Base-by-base conservation (phyloP, 805 yeast genomes). In the Starmera amethionina region DNA sequence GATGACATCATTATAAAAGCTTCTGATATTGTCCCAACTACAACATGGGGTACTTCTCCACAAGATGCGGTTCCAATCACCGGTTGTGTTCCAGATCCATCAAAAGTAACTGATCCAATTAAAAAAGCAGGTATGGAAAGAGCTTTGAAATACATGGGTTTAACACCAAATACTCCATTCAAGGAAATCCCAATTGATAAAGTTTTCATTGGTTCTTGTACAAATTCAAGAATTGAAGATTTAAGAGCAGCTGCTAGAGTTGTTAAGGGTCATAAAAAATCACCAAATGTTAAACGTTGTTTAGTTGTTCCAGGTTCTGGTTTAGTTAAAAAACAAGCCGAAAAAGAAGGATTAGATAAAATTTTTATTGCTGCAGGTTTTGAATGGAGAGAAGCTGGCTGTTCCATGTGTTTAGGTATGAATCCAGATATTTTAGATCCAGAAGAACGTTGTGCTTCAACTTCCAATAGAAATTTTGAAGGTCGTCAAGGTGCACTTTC, bases 361-460 rank as follows among this genome's bases (percentile, higher is more conserved):
- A 75, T 93, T 43, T 93, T 93, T 57, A 77, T 70, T 55, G 86
- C 78, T 38, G 97, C 98, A 39, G 97, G 96, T 16, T 93, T 93
- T 59, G 90, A 85, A 53, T 93, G 98, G 98, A 82, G 98, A 71
- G 98, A 93, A 69, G 97, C 98, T 49, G 98, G 98, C 46, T 93
- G 98, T 68, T 90, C 97, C 34, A 93, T 93, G 98, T 93, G 98
- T 70, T 75, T 93, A 40, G 98, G 98, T 64, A 93, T 93, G 98
- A 93, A 93, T 68, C 97, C 97, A 34, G 98, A 93, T 69, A 90
- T 93, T 54, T 75, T 93, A 58, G 75, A 79, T 46, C 98, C 98
- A 33, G 77, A 83, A 58, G 98, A 93, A 66, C 80, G 98, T 68
- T 93, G 98, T 70, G 98, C 98, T 8, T 89, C 97, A 12, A 93